phyloP scores from a whole-genome alignment of 2,329 filamentous ascomycete genomes.

The Rutstroemia sp. region DNA sequence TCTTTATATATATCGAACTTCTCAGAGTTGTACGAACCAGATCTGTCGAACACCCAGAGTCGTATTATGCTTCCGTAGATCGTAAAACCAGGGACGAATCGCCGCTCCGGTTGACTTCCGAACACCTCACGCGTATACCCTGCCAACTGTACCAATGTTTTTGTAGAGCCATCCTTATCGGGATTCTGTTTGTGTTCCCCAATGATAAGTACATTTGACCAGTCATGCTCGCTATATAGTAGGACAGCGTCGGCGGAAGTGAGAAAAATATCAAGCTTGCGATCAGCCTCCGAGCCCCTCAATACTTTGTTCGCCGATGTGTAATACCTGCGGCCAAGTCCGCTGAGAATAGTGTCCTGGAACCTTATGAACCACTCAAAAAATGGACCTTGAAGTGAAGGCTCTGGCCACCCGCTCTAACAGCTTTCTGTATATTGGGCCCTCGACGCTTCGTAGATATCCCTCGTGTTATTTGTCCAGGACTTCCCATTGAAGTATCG shows the following conservation, averaged over 20 bases:
- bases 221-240: slow-evolving; percentile 6
- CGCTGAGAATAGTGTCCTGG: too few species aligned
- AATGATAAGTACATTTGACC: too few species aligned
- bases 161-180: too few species aligned
- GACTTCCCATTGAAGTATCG: slow-evolving; percentile 20
- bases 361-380: too few species aligned
- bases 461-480: slow-evolving; percentile 15
- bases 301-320: slow-evolving; percentile 22
- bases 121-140: slow-evolving; percentile 25
- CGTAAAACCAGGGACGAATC: slow-evolving; percentile 28
- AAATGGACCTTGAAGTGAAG: slow-evolving; percentile 15
- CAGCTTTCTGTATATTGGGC: slow-evolving; percentile 18
- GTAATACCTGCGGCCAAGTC: slow-evolving; percentile 14
- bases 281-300: slow-evolving; percentile 19
- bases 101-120: too few species aligned
- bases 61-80: slow-evolving; percentile 25
- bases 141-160: too few species aligned
- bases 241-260: slow-evolving; percentile 12
- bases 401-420: slow-evolving; percentile 20
- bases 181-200: neutral
- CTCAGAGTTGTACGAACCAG: slow-evolving; percentile 26
- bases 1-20: slow-evolving; percentile 25
- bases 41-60: slow-evolving; percentile 31
- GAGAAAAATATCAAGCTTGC: slow-evolving; percentile 24
- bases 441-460: slow-evolving; percentile 21